phyloP scores from a whole-genome alignment of 2,329 filamentous ascomycete species.

The Xylaria sp. region DNA sequence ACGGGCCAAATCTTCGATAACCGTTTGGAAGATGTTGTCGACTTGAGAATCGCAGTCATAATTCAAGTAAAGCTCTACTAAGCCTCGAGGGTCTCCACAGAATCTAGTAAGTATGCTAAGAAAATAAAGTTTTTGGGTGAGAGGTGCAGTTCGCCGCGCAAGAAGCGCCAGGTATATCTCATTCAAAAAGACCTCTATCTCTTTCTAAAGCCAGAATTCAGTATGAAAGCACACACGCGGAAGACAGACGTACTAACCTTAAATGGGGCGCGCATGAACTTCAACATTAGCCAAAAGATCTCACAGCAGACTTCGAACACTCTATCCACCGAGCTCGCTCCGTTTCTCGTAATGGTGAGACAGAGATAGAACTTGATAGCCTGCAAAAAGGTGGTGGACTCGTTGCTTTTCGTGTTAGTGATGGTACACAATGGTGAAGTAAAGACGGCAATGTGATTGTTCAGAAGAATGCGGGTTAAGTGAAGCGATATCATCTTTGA shows the following conservation, averaged over 20 bases:
- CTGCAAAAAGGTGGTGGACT: conserved; percentile 90
- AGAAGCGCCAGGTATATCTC: conserved; percentile 95
- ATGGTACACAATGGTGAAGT: conserved; percentile 93
- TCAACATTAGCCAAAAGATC: conserved; percentile 98
- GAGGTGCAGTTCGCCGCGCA: conserved; percentile 85
- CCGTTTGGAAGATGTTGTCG: conserved; percentile 95
- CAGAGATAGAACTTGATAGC: conserved; percentile 98
- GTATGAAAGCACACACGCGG: conserved; percentile 41
- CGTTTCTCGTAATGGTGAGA: conserved; percentile 92
- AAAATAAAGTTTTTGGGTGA: conserved; percentile 93
- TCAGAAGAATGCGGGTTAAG: conserved; percentile 92
- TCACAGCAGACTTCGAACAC: conserved; percentile 97
- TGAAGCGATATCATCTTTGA: conserved; percentile 96
- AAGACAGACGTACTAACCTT: conserved; percentile 70
- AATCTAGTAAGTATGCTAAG: conserved; percentile 86
- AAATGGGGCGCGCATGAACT: conserved; percentile 90
- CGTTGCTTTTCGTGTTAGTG: conserved; percentile 87
- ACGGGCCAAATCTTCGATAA: conserved; percentile 92
- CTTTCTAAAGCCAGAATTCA: conserved; percentile 70
- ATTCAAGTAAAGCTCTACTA: conserved; percentile 97
- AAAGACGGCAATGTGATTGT: conserved; percentile 93
- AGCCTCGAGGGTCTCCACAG: conserved; percentile 83
- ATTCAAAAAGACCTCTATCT: conserved; percentile 97
- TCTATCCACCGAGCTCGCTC: conserved; percentile 88
- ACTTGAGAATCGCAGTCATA: conserved; percentile 97